Base-by-base conservation (phyloP, 129 eudicot species). In the Kitagawia praeruptora region DNA sequence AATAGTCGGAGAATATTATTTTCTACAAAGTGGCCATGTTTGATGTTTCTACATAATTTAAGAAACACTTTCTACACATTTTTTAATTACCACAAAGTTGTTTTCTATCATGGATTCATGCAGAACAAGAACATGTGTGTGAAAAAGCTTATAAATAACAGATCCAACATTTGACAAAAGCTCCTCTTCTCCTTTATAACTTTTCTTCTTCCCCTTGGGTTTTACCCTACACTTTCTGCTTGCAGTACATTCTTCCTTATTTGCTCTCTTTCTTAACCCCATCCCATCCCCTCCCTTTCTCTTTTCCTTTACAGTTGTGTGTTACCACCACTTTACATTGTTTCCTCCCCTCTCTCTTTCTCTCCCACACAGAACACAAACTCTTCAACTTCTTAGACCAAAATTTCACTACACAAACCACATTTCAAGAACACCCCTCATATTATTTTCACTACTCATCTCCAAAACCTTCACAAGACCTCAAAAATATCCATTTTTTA, bases 41-140 rank as follows among this genome's bases (percentile, higher is more conserved):
- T n/a, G n/a, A n/a, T 40, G 42, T 40, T 40, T 40, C 42, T 40
- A 40, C 42, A 40, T 40, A 40, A 40, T 40, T 40, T 40, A 40
- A 40, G 42, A 40, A 0, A 40, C 42, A 4, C 49, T 46, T 46
- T 46, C 49, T 9, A 46, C 49, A 11, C 49, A 46, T 0, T 49
- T 18, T 51, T 51, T 51, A 51, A 61, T 74, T 42, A 10, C 39
- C 23, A 41, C 10, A 44, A 74, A 44, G 56, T 74, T 74, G 77
- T 74, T 75, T 45, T 25, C 38, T 41, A 49, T 28, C 73, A 38
- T 11, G 39, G 42, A 31, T 79, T 79, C 81, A 66, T 66, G 74
- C 81, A 67, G 67, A 46, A 28, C 66, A 74, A 79, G 27, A 69
- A 79, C 69, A 78, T 49, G 81, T 64, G 63, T 37, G 40, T 64